Conservation (phyloP, 768 basidiomycete species). For the Leccinum obscurum region DNA sequence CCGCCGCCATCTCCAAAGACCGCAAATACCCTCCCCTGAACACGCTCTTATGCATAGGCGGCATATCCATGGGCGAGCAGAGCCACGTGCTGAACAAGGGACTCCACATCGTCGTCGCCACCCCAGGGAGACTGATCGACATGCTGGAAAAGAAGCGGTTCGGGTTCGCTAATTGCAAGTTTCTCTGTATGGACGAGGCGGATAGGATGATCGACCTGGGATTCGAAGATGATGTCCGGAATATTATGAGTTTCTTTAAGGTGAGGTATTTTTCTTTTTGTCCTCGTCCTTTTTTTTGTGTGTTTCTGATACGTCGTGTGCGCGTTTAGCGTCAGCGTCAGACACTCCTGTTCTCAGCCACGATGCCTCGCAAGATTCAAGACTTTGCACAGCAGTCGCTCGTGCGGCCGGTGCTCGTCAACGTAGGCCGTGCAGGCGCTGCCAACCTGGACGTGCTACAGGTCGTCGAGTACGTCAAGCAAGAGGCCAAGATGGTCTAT, state of each 20-base stretch:
- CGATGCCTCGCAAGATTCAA: conserved; percentile 98
- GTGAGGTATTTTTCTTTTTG: conserved; percentile 40
- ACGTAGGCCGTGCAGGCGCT: conserved; percentile 97
- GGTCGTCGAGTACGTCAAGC: conserved; percentile 98
- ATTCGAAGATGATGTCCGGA: conserved; percentile 97
- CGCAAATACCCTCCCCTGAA: conserved; percentile 84
- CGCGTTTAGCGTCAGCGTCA: conserved; percentile 82
- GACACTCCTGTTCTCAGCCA: conserved; percentile 95
- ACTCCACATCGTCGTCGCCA: conserved; percentile 94
- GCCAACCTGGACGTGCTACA: conserved; percentile 96
- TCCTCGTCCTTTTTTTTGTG: too few species aligned
- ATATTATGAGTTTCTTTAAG: conserved; percentile 99
- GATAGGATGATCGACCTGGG: conserved; percentile 99
- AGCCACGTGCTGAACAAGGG: conserved; percentile 88
- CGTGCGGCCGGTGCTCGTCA: conserved; percentile 92
- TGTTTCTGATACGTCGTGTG: not conserved
- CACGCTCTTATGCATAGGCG: conserved; percentile 91
- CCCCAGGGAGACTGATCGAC: conserved; percentile 94
- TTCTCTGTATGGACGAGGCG: conserved; percentile 98
- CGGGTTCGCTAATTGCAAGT: conserved; percentile 93
- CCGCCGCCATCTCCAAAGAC: conserved; percentile 73
- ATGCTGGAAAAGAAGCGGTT: conserved; percentile 97
- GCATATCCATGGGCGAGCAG: conserved; percentile 98
- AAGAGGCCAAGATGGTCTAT: conserved; percentile 99
- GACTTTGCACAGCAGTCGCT: conserved; percentile 97